A percentile compares a stretch with the other conserved stretches of the same genome.
phyloP scores from a whole-genome alignment of 192 early-diverging fungal species.

The Mortierella claussenii region DNA sequence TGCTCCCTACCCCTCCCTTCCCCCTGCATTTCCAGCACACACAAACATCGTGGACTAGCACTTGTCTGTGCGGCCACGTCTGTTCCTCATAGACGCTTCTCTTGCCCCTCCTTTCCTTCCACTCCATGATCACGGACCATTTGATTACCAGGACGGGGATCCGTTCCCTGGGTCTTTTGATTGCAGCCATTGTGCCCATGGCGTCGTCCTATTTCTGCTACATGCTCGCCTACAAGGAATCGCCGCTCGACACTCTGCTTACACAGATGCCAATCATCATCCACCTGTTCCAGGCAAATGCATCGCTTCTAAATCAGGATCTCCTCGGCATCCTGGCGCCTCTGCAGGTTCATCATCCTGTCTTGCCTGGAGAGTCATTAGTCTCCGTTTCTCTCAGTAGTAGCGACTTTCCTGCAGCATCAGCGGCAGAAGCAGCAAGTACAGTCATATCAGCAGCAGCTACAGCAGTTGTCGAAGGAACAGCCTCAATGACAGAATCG shows the following conservation, averaged over 20 bases:
- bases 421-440: neutral
- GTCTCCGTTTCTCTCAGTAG: too few species aligned
- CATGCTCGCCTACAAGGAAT: constrained; percentile 41
- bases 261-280: constrained; percentile 10
- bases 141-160: constrained; percentile 27
- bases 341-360: neutral
- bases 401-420: neutral
- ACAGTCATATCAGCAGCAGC: neutral
- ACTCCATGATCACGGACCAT: constrained; percentile 35
- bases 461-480: neutral
- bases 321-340: neutral
- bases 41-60: too few species aligned
- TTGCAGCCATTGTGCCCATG: constrained; percentile 26
- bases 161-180: constrained; percentile 22
- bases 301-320: neutral
- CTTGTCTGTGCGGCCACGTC: too few species aligned
- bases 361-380: neutral
- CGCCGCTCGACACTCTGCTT: constrained; percentile 28
- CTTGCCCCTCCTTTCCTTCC: neutral
- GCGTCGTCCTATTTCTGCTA: constrained; percentile 28
- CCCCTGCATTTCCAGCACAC: too few species aligned
- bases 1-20: too few species aligned
- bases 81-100: too few species aligned
- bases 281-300: constrained; percentile 20
- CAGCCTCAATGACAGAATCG: neutral